These are phyloP conservation scores for Cerioporus squamosus DNA, from an alignment of 1,284 basidiomycete genomes.

Conservation along the genomic window DNA sequence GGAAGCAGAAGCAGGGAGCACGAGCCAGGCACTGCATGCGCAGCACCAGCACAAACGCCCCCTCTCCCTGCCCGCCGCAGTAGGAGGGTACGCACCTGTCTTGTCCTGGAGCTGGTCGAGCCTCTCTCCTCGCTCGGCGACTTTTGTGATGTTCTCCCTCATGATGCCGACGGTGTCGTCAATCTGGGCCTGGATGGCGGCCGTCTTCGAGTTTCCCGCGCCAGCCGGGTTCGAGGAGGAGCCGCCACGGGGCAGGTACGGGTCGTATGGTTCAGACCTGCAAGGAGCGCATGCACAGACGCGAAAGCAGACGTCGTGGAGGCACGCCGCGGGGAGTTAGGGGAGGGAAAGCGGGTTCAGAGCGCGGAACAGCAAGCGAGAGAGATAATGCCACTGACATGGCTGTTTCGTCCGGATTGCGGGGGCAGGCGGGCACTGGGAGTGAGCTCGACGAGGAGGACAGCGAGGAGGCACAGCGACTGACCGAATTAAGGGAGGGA, in stretches of 20 bases:
- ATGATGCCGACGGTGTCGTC: slow-evolving; percentile 96
- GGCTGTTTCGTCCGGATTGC: slow-evolving; percentile 19
- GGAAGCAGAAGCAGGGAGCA: background rate
- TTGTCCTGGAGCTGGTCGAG: slow-evolving; percentile 97
- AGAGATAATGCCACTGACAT: slow-evolving; percentile 29
- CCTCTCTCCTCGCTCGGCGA: slow-evolving; percentile 94
- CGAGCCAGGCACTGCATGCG: background rate
- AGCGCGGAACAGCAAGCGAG: slow-evolving; percentile 7
- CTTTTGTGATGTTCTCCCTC: slow-evolving; percentile 97
- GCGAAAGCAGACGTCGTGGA: background rate
- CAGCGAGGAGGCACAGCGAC: slow-evolving; percentile 6
- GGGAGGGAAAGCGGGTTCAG: slow-evolving; percentile 10
- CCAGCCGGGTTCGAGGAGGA: slow-evolving; percentile 59
- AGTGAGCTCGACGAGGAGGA: slow-evolving; percentile 10
- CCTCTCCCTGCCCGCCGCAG: background rate
- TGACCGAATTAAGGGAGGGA: slow-evolving; percentile 30
- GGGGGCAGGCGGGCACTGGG: background rate
- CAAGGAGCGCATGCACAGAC: background rate
- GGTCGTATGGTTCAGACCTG: slow-evolving; percentile 95
- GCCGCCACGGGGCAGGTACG: slow-evolving; percentile 88
- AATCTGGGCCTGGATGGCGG: slow-evolving; percentile 92
- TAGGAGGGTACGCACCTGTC: slow-evolving; percentile 68
- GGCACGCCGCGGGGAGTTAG: background rate
- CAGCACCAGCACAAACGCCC: background rate
- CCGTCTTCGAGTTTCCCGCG: slow-evolving; percentile 80